Conservation (phyloP, 2,329 filamentous ascomycete species). For the Penicillium sp. region DNA sequence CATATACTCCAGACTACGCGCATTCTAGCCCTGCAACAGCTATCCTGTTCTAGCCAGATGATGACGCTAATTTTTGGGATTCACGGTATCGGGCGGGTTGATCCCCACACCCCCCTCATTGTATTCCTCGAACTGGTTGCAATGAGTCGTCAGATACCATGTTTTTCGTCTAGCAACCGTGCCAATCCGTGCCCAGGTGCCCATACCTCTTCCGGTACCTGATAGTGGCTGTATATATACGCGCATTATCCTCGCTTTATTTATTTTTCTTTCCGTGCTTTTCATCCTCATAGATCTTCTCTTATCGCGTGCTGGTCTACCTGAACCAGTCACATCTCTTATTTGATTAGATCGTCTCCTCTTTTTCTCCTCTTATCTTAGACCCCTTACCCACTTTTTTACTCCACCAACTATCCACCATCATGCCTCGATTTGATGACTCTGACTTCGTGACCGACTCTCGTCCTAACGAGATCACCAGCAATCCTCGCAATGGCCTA, state of each 20-base stretch:
- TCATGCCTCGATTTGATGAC: slow-evolving; percentile 63
- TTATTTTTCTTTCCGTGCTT: background rate
- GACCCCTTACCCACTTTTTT: slow-evolving; percentile 1
- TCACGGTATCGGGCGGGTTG: slow-evolving; percentile 32
- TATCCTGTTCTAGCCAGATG: slow-evolving; percentile 19
- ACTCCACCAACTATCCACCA: slow-evolving; percentile 28
- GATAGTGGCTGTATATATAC: slow-evolving; percentile 20
- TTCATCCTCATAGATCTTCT: background rate
- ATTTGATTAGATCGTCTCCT: slow-evolving; percentile 11
- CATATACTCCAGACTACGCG: slow-evolving; percentile 4
- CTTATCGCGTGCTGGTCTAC: background rate
- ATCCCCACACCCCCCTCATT: slow-evolving; percentile 19
- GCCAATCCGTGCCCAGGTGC: background rate
- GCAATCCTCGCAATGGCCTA: slow-evolving; percentile 2
- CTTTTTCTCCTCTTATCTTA: slow-evolving; percentile 7
- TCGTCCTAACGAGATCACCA: slow-evolving; percentile 24
- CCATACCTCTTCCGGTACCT: slow-evolving; percentile 2
- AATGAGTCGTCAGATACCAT: slow-evolving; percentile 12
- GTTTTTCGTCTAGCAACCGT: slow-evolving; percentile 6
- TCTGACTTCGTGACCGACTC: slow-evolving; percentile 47
- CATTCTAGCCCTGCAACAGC: slow-evolving; percentile 4
- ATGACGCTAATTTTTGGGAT: slow-evolving; percentile 43
- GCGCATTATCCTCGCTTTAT: slow-evolving; percentile 1
- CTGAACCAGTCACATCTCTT: slow-evolving; percentile 8
- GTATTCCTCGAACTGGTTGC: slow-evolving; percentile 2